A percentile compares a stretch with the other conserved stretches of the same genome.
phyloP scores from a whole-genome alignment of 192 early-diverging fungal species.

The Gamsiella multidivaricata region DNA sequence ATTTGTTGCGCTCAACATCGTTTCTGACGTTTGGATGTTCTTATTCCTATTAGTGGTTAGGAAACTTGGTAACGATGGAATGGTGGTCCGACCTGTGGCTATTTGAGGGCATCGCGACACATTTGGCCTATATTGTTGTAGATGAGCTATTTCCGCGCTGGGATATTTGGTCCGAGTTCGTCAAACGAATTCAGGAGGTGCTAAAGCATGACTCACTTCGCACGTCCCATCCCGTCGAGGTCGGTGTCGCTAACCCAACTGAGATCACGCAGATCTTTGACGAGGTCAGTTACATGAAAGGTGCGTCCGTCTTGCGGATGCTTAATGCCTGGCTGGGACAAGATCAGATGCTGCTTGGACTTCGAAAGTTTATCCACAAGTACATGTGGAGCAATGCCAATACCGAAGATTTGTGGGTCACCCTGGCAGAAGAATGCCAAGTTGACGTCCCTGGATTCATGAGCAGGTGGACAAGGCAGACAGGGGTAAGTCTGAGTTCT shows the following conservation, averaged over 20 bases:
- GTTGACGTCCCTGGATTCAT: constrained; percentile 75
- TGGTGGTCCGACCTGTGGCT: constrained; percentile 64
- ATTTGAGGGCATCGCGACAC: constrained; percentile 61
- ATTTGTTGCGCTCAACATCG: background rate
- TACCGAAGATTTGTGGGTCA: constrained; percentile 83
- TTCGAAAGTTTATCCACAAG: constrained; percentile 71
- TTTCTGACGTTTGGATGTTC: background rate
- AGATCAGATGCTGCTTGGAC: constrained; percentile 60
- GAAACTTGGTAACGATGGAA: constrained; percentile 58
- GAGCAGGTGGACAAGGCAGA: constrained; percentile 84
- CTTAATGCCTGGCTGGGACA: constrained; percentile 70
- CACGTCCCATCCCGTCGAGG: constrained; percentile 87
- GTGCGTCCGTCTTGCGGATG: constrained; percentile 85
- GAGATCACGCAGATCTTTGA: constrained; percentile 91
- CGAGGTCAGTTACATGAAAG: constrained; percentile 86
- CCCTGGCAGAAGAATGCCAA: constrained; percentile 70
- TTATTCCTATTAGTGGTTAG: constrained; percentile 51
- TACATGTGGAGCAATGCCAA: constrained; percentile 78
- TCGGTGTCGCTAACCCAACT: constrained; percentile 71
- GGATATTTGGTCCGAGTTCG: constrained; percentile 81
- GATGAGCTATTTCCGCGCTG: constrained; percentile 84
- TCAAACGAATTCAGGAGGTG: constrained; percentile 74
- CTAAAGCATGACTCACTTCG: constrained; percentile 80
- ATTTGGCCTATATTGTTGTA: constrained; percentile 68
- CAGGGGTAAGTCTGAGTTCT: constrained; percentile 81